Evolutionary conservation across 139 green algal genomes (phyloP), one percentile per base, ranked within the genome.

Genomic region (Desmodesmus armatus): DNA sequence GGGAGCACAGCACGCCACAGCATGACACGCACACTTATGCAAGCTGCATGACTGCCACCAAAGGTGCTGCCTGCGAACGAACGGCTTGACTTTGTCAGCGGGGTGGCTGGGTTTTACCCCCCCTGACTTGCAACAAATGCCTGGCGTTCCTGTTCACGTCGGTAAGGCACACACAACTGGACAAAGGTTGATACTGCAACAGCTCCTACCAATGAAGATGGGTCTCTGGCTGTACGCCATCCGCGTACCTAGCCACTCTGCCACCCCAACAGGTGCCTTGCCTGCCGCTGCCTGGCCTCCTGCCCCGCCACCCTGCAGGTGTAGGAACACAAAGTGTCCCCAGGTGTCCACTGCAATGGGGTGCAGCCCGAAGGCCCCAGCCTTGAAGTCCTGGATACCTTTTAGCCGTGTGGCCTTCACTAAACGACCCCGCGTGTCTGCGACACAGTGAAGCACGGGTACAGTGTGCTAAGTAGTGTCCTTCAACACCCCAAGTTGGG

Each of bases 381-480:
- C 89, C 17, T 79, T 85, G 78, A 95, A 93, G 39, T 70, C 82
- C n/a, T 88, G 31, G 37, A 94, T 91, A 35, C 91, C 92, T 33
- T 86, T 89, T 53, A 94, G 51, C 39, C 88, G 40, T 1, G 81
- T 90, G 23, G 91, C 91, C 58, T 88, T 82, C 19, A 55, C 62
- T 58, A 94, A 73, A 13, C 89, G 40, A 33, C 91, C 91, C 53
- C 89, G 70, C 37, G 90, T 72, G 44, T 83, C 86, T 90, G 78
- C 35, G 51, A 27, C 6, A 67, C 40, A 55, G 37, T 55, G 11
- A 51, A 2, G 25, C 37, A 82, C 25, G 65, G 4, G 3, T 2
- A 67, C 15, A 80, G 5, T 25, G 25, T 37, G n/a, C 73, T 23
- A 51, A 44, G 27, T 33, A 62, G 51, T 19, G 19, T 62, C 1